Conservation (phyloP, 805 yeast genomes). For the Candida andamanensis region DNA sequence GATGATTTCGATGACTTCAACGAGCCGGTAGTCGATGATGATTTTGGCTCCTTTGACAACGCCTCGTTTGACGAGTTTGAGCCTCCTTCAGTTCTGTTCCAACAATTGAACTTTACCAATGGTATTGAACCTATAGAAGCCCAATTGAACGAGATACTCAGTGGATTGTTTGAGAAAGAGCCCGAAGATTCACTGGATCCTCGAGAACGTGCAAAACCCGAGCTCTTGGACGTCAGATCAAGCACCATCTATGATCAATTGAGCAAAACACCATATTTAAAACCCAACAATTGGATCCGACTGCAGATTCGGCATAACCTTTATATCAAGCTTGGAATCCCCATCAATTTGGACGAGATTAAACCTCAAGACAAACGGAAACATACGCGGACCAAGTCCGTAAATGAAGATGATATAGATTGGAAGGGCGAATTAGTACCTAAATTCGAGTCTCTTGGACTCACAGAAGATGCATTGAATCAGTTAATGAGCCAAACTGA, state of each 20-base stretch:
- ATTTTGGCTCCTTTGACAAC: constrained; percentile 36
- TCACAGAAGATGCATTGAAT: constrained; percentile 23
- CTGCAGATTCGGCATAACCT: constrained; percentile 62
- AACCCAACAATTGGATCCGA: constrained; percentile 65
- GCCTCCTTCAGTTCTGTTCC: too few relatives aligned
- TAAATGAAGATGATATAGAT: constrained; percentile 25
- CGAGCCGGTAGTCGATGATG: constrained; percentile 20
- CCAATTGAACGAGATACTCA: background rate
- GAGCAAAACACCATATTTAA: constrained; percentile 43
- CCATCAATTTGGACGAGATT: constrained; percentile 62
- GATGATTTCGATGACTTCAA: constrained; percentile 8
- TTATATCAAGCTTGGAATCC: constrained; percentile 63
- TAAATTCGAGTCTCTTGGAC: constrained; percentile 23
- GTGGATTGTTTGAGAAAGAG: background rate
- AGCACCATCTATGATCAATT: constrained; percentile 41
- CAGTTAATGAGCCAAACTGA: constrained; percentile 20
- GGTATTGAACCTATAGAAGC: background rate
- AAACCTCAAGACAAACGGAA: constrained; percentile 6
- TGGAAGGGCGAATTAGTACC: constrained; percentile 37
- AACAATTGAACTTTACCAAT: too few relatives aligned
- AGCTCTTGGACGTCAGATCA: constrained; percentile 29
- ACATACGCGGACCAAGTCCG: constrained; percentile 17
- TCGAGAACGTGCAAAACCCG: background rate
- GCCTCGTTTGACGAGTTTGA: constrained; percentile 24
- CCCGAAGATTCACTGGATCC: background rate